Evolutionary conservation across 2,329 filamentous ascomycete genomes (phyloP).

Genomic region (Purpureocillium lavendulum): DNA sequence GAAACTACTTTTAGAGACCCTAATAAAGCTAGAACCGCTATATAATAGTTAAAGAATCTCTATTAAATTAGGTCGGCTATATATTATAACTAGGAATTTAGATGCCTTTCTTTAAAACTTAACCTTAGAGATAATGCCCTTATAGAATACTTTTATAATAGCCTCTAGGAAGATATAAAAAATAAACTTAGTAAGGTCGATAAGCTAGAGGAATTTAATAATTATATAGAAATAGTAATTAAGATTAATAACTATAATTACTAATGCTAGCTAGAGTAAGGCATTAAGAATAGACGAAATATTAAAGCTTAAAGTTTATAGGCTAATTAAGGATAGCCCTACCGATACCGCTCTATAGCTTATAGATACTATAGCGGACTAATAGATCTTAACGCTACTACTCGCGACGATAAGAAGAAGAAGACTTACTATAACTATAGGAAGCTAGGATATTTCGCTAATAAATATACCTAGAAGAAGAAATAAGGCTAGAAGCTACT

Average conservation of each 20-base stretch:
- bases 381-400: background rate
- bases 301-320: background rate
- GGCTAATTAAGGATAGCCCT: background rate
- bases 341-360: background rate
- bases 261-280: background rate
- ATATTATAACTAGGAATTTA: background rate
- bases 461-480: background rate
- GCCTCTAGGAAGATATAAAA: background rate
- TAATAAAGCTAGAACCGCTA: background rate
- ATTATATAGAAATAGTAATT: background rate
- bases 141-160: background rate
- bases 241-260: background rate
- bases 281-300: background rate
- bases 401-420: background rate
- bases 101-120: background rate
- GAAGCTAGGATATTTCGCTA: background rate
- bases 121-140: background rate
- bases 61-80: background rate
- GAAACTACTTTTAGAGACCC: background rate
- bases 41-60: background rate
- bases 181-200: background rate
- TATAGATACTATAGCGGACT: background rate
- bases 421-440: background rate
- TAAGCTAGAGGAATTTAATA: background rate
- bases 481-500: background rate